Percentiles rank a stretch among this genome's conserved stretches.
These are phyloP conservation scores for Parasitella parasitica DNA, from an alignment of 371 early-diverging fungal genomes.

Conservation along the genomic window DNA sequence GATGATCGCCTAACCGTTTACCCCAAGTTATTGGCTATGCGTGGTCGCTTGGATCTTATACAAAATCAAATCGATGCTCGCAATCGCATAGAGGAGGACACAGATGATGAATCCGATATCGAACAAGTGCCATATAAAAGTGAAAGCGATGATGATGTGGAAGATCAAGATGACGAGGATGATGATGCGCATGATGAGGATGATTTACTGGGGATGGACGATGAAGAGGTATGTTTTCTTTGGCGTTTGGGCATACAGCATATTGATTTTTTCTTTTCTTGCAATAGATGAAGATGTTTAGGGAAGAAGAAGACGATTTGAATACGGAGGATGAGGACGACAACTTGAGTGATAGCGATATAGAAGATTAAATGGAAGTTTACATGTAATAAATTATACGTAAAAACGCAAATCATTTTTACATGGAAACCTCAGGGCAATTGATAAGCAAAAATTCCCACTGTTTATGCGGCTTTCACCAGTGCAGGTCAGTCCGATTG, in stretches of 20 bases:
- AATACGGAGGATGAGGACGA: constrained; percentile 16
- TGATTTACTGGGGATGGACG: constrained; percentile 19
- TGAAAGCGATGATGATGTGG: constrained; percentile 40
- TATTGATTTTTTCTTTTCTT: not conserved
- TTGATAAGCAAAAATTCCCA: not conserved
- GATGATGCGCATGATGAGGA: constrained; percentile 35
- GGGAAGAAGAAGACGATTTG: constrained; percentile 23
- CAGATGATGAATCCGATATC: constrained; percentile 30
- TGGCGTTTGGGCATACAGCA: not conserved
- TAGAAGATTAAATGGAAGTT: constrained; percentile 12
- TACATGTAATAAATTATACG: not conserved
- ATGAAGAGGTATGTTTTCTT: constrained; percentile 2
- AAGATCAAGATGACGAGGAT: constrained; percentile 47
- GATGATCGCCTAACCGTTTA: constrained; percentile 56
- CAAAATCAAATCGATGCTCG: constrained; percentile 64
- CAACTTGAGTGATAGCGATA: constrained; percentile 23
- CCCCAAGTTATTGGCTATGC: constrained; percentile 59
- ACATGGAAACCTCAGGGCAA: not conserved
- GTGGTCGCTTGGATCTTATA: constrained; percentile 73
- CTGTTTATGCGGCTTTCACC: no score
- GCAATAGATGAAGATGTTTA: constrained; percentile 16
- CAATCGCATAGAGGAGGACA: constrained; percentile 39
- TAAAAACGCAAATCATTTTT: not conserved
- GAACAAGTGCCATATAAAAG: constrained; percentile 40
- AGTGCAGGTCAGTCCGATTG: no score